phyloP scores from a whole-genome alignment of 2,329 filamentous ascomycete genomes.

The Apiospora malaysiana region DNA sequence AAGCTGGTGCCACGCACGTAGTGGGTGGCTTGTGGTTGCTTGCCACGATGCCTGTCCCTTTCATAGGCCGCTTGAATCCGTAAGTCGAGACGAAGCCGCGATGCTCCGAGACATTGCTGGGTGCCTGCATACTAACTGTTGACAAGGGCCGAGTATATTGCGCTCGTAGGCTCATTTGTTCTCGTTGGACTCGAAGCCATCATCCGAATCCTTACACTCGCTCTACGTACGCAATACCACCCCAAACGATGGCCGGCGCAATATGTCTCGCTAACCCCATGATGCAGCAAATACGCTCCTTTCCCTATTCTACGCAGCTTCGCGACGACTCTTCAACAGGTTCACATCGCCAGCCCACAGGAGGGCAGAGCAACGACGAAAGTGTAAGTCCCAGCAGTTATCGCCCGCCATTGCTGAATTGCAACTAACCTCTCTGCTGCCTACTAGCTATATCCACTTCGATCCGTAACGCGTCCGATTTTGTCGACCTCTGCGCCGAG shows the following conservation, averaged over 20 bases:
- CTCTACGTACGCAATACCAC: constrained; percentile 69
- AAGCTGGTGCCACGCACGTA: constrained; percentile 17
- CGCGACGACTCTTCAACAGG: constrained; percentile 81
- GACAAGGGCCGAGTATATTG: constrained; percentile 80
- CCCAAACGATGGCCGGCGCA: neutral
- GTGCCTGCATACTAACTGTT: constrained; percentile 26
- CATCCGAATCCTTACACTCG: constrained; percentile 85
- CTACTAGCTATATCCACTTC: constrained; percentile 70
- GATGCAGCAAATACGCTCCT: constrained; percentile 76
- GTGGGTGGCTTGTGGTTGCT: neutral
- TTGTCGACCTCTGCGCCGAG: constrained; percentile 89
- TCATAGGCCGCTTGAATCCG: constrained; percentile 48
- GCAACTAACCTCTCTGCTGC: constrained; percentile 63
- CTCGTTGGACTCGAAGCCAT: constrained; percentile 83
- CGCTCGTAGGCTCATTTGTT: constrained; percentile 81
- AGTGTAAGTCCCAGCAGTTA: constrained; percentile 52
- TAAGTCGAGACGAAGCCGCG: constrained; percentile 33
- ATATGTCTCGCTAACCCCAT: constrained; percentile 29
- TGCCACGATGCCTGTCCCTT: constrained; percentile 44
- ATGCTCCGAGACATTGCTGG: constrained; percentile 14
- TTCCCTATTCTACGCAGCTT: constrained; percentile 80
- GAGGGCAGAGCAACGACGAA: constrained; percentile 70
- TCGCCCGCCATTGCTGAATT: constrained; percentile 51
- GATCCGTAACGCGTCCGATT: constrained; percentile 87
- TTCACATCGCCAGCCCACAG: constrained; percentile 74